phyloP scores from a whole-genome alignment of 345 rosid genomes.

The Barbarea vulgaris region DNA sequence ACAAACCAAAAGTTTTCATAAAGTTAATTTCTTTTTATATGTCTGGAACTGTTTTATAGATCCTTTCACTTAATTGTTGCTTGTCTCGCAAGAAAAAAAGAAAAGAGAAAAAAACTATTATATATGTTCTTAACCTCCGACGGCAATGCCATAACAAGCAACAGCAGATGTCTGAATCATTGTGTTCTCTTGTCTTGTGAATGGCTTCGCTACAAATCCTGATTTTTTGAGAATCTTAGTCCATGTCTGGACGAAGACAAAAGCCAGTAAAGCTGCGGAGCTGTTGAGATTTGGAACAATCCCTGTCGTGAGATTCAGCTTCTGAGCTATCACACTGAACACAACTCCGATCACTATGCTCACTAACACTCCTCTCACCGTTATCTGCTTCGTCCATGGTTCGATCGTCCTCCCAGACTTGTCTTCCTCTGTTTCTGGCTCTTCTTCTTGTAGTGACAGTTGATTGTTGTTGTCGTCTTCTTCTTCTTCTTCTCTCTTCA shows the following conservation, averaged over 20 bases:
- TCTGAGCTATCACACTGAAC: constrained; percentile 87
- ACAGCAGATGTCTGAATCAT: constrained; percentile 96
- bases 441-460: constrained; percentile 33
- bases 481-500: constrained; percentile 29
- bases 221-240: constrained; percentile 69
- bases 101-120: background rate
- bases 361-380: constrained; percentile 68
- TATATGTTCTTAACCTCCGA: constrained; percentile 67
- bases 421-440: constrained; percentile 35
- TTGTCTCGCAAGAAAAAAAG: constrained; percentile 9
- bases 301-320: constrained; percentile 83
- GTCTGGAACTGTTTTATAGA: constrained; percentile 3
- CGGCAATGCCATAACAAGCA: constrained; percentile 88
- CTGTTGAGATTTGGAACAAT: constrained; percentile 76
- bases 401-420: constrained; percentile 40
- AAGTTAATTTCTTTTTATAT: background rate
- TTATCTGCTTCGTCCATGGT: constrained; percentile 82
- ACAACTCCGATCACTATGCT: constrained; percentile 73
- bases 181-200: constrained; percentile 89
- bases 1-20: constrained; percentile 9
- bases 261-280: constrained; percentile 92
- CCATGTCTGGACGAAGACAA: constrained; percentile 75
- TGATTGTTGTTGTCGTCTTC: constrained; percentile 1
- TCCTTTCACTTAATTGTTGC: constrained; percentile 1
- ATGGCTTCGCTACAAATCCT: constrained; percentile 68